phyloP scores from a whole-genome alignment of 2,329 filamentous ascomycete genomes.

The Aspergillus calidoustus region DNA sequence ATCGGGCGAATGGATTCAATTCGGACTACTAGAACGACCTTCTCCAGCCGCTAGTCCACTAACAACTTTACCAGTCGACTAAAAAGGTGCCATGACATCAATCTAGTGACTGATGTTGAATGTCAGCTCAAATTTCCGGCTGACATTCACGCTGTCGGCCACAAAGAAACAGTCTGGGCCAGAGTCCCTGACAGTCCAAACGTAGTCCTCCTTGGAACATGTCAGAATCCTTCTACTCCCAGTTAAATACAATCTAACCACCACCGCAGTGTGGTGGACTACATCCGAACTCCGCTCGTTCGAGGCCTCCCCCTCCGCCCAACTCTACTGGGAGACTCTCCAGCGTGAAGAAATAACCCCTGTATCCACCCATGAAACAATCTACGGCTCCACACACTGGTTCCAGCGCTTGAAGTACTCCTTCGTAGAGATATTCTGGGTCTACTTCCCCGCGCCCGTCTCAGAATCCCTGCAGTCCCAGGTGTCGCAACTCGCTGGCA shows the following conservation, averaged over 20 bases:
- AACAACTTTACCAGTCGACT: no score
- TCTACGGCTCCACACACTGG: background rate
- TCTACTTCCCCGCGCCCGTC: background rate
- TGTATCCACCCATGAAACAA: background rate
- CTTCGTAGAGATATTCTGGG: background rate
- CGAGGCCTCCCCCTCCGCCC: conserved; percentile 1
- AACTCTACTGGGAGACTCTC: background rate
- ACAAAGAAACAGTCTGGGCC: conserved; percentile 1
- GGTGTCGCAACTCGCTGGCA: background rate
- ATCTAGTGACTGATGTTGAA: no score
- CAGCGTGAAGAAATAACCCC: background rate
- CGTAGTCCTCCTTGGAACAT: background rate
- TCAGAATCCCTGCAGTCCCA: background rate
- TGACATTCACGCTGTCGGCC: background rate
- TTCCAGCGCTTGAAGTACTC: background rate
- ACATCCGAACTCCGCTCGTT: background rate
- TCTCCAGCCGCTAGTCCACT: conserved; percentile 1
- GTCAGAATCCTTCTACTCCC: background rate
- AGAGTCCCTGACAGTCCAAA: background rate
- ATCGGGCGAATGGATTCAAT: background rate
- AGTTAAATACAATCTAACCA: background rate
- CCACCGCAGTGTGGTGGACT: conserved; percentile 1
- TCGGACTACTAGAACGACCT: background rate
- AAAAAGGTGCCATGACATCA: no score
- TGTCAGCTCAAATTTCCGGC: no score